phyloP scores from a whole-genome alignment of 2,329 filamentous ascomycete genomes.

The Cercospora berteroae region DNA sequence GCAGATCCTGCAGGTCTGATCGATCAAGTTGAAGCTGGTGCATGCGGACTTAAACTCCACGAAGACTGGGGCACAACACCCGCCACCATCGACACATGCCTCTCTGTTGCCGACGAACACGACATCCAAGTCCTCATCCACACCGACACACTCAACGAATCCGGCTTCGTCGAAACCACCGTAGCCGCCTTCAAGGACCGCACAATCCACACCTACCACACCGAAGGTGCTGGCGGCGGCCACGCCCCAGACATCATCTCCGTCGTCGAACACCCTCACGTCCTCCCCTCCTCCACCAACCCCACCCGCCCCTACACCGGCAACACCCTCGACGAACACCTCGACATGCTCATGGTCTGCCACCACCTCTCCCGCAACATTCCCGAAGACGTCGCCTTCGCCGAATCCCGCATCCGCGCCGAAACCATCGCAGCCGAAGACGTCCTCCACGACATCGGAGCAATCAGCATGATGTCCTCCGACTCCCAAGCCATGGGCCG shows the following conservation, averaged over 20 bases:
- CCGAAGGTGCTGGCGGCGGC: slow-evolving; percentile 89
- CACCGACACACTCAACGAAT: slow-evolving; percentile 94
- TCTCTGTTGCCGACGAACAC: slow-evolving; percentile 77
- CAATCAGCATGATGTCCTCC: slow-evolving; percentile 96
- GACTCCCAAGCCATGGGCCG: slow-evolving; percentile 97
- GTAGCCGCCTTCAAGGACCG: slow-evolving; percentile 80
- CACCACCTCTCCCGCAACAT: slow-evolving; percentile 92
- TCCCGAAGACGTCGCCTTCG: slow-evolving; percentile 92
- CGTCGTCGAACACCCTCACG: slow-evolving; percentile 84
- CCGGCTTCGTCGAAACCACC: slow-evolving; percentile 92
- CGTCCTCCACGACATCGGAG: slow-evolving; percentile 88
- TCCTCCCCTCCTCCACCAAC: slow-evolving; percentile 87
- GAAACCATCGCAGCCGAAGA: slow-evolving; percentile 97
- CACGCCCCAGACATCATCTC: slow-evolving; percentile 95
- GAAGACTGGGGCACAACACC: slow-evolving; percentile 96
- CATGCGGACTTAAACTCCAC: slow-evolving; percentile 87
- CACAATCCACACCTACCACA: slow-evolving; percentile 95
- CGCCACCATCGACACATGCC: slow-evolving; percentile 83
- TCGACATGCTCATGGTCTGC: slow-evolving; percentile 98
- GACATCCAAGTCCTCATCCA: slow-evolving; percentile 94
- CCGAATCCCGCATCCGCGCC: slow-evolving; percentile 87
- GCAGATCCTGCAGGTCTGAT: slow-evolving; percentile 66
- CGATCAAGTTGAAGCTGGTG: slow-evolving; percentile 79
- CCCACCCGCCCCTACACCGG: slow-evolving; percentile 85
- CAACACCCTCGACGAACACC: slow-evolving; percentile 93